Evolutionary conservation across 352 stramenopile species (phyloP).

Genomic region (Globisporangium irregulare): DNA sequence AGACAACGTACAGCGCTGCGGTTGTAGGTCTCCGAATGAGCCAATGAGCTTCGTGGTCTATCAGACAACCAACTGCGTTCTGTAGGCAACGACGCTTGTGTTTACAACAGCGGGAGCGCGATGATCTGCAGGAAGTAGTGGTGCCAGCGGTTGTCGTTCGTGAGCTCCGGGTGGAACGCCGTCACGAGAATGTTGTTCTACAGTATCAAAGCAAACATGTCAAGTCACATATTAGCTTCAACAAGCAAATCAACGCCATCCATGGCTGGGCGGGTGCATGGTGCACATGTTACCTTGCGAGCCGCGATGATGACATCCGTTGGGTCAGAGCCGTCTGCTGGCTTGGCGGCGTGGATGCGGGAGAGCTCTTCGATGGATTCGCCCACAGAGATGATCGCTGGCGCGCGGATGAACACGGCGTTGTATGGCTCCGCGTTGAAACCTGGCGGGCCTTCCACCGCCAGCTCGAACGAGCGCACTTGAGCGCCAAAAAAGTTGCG

Average conservation of each 20-base stretch:
- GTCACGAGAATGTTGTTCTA: constrained; percentile 92
- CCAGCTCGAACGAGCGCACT: constrained; percentile 79
- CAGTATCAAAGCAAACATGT: not conserved
- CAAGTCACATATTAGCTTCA: not conserved
- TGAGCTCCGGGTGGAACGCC: constrained; percentile 96
- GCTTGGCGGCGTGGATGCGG: constrained; percentile 72
- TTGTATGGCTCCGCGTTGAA: constrained; percentile 81
- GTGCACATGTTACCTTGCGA: constrained; percentile 41
- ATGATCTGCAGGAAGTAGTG: constrained; percentile 91
- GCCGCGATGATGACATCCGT: constrained; percentile 81
- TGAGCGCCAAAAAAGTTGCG: constrained; percentile 97
- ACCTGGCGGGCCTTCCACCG: constrained; percentile 50
- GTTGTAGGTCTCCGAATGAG: not conserved
- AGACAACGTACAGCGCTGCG: not conserved
- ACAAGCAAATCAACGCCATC: not conserved
- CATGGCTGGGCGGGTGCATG: not conserved
- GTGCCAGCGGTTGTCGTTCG: constrained; percentile 92
- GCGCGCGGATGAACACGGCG: constrained; percentile 96
- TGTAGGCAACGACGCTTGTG: not conserved
- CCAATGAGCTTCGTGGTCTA: not conserved
- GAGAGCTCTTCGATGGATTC: constrained; percentile 90
- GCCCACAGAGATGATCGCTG: constrained; percentile 91
- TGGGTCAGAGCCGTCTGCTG: constrained; percentile 72
- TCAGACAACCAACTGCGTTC: not conserved
- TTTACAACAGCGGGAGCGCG: constrained; percentile 46